Base-by-base conservation (phyloP, 768 basidiomycete species). In the Termitomyces sp. region DNA sequence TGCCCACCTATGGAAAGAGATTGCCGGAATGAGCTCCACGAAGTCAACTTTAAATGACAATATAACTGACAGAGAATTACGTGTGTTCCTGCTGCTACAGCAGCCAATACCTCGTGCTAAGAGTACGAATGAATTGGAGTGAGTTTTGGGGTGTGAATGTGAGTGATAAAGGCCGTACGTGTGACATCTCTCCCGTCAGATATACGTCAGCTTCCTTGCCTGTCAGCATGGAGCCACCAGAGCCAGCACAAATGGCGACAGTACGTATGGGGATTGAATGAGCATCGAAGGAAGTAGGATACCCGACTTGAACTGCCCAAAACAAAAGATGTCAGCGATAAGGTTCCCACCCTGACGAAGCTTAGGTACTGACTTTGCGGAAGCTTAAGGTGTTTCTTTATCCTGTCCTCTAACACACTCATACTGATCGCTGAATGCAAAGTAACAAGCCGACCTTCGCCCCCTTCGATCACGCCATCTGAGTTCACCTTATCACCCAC, bases 151-250 rank as follows among this genome's bases (percentile, higher is more conserved):
- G 37, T 56, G 12, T 24, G 12, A 27, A 32, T 4, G 51, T 47
- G 33, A 33, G 47, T 47, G 57, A 53, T 26, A 53, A 24, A 59
- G 45, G 44, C 71, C 84, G 52, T 71, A 93, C 92, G 72, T 96
- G 95, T 20, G 82, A 71, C 90, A 95, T 91, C 75, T 98, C 94
- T 9, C 96, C 96, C 2, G 96, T 98, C 65, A 95, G 79, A 71
- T 91, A 93, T 26, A 95, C 82, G 71, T 97, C 95, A 39, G 94
- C 95, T 46, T 82, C 72, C 39, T 83, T 78, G 49, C 84, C 87
- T 20, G 78, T 71, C 48, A 98, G 81, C 70, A 95, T 78, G 44
- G 87, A 88, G 2, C 84, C 89, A 49, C 94, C 95, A 30, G 89
- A 88, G 36, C 96, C 96, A 36, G 95, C 95, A 71, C 95, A 97